Percentiles rank a stretch among this genome's conserved stretches.
Conservation (phyloP, 2,329 filamentous ascomycete species). For the Trematosphaeria pertusa region DNA sequence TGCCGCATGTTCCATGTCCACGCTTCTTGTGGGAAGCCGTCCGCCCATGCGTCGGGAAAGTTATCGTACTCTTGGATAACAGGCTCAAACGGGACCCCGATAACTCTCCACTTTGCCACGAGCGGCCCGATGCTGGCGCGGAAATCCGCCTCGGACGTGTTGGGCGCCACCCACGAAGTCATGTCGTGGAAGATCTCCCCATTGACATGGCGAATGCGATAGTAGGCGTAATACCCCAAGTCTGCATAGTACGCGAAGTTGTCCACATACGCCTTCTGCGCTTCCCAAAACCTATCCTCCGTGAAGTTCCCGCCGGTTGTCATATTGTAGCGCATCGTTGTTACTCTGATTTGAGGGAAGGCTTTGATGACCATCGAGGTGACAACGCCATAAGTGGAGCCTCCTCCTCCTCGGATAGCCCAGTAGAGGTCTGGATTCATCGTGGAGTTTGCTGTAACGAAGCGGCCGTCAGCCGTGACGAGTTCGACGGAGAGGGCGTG, state of each 20-base stretch:
- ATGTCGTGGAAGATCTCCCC: conserved; percentile 13
- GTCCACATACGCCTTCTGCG: conserved; percentile 8
- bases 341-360: conserved; percentile 23
- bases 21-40: conserved; percentile 19
- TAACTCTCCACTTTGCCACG: conserved; percentile 6
- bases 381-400: conserved; percentile 42
- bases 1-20: conserved; percentile 30
- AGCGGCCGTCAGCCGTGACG: conserved; percentile 29
- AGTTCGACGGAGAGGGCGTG: conserved; percentile 34
- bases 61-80: conserved; percentile 23
- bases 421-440: conserved; percentile 48
- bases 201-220: conserved; percentile 8
- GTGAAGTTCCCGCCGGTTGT: conserved; percentile 19
- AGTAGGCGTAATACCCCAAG: conserved; percentile 15
- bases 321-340: conserved; percentile 25
- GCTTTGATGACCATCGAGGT: conserved; percentile 28
- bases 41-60: conserved; percentile 22
- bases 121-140: conserved; percentile 8
- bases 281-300: conserved; percentile 22
- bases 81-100: conserved; percentile 22
- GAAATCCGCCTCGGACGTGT: conserved; percentile 8
- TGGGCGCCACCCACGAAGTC: conserved; percentile 11
- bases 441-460: conserved; percentile 27
- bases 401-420: conserved; percentile 44
- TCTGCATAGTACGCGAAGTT: conserved; percentile 12